Percentiles rank a stretch among this genome's conserved stretches.
Evolutionary conservation across 495 filamentous ascomycete genomes (phyloP).

Genomic region (Filosporella fistucella): DNA sequence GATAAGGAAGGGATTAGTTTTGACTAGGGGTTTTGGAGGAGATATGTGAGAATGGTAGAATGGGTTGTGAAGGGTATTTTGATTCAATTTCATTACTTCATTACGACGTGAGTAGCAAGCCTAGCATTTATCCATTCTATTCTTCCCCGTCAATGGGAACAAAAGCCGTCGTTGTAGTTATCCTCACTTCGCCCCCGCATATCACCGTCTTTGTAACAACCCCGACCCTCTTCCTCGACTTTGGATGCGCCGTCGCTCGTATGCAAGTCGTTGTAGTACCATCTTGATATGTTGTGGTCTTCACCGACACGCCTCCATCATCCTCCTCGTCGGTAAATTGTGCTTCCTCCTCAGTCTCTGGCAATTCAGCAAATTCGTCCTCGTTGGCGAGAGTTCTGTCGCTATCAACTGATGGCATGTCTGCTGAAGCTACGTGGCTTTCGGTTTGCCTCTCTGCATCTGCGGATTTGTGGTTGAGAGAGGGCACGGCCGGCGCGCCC

Average conservation of each 20-base stretch:
- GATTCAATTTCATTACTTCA: neutral
- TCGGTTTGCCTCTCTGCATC: neutral
- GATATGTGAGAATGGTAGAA: no score
- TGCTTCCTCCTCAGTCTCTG: neutral
- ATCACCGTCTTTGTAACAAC: constrained; percentile 12
- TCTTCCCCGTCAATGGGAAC: constrained; percentile 1
- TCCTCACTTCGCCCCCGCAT: neutral
- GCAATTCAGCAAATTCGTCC: neutral
- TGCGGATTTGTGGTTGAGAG: neutral
- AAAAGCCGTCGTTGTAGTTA: constrained; percentile 5
- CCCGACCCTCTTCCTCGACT: neutral
- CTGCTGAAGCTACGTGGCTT: neutral
- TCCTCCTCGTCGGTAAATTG: neutral
- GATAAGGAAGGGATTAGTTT: no score
- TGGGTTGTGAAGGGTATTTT: no score
- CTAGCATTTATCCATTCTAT: neutral
- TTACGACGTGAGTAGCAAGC: neutral
- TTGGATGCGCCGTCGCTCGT: neutral
- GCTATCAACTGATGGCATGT: neutral
- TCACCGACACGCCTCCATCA: neutral
- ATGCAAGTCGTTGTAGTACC: neutral
- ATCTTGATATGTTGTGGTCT: constrained; percentile 2
- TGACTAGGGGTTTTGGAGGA: no score
- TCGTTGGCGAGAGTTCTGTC: neutral
- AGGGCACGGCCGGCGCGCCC: no score